These are phyloP conservation scores for Strobilomyces confusus DNA, from an alignment of 768 basidiomycete genomes.

Conservation along the genomic window DNA sequence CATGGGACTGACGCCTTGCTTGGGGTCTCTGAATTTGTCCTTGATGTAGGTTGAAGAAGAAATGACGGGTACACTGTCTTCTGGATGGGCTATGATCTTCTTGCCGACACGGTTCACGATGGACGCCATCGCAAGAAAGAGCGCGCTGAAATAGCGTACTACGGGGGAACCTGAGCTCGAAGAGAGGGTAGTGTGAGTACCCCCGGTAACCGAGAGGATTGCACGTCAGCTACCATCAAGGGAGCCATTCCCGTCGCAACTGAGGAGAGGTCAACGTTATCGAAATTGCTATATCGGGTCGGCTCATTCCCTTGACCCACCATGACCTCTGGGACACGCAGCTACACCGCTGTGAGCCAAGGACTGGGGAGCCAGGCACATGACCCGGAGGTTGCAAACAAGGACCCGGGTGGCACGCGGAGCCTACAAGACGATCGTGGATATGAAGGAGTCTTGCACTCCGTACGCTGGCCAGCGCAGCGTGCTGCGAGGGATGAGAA, in stretches of 20 bases:
- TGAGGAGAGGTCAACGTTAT: too few relatives aligned
- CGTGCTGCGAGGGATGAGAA: too few relatives aligned
- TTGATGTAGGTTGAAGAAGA: conserved; percentile 54
- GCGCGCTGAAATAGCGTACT: too few relatives aligned
- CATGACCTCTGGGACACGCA: not conserved
- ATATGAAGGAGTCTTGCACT: not conserved
- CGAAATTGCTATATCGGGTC: too few relatives aligned
- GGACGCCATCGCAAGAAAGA: not conserved
- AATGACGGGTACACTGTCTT: conserved; percentile 55
- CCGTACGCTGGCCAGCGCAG: not conserved
- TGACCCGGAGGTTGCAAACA: too few relatives aligned
- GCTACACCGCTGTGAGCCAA: not conserved
- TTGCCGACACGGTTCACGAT: conserved; percentile 15
- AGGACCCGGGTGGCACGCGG: too few relatives aligned
- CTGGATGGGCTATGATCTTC: conserved; percentile 53
- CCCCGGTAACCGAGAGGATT: too few relatives aligned
- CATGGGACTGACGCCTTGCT: conserved; percentile 38
- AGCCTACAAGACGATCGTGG: not conserved
- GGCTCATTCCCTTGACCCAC: too few relatives aligned
- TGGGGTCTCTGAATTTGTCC: conserved; percentile 42
- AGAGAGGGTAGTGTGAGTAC: too few relatives aligned
- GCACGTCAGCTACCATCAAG: too few relatives aligned
- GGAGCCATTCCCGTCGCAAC: not conserved
- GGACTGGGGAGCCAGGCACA: too few relatives aligned
- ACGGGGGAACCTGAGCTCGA: too few relatives aligned